Conservation (phyloP, 2,329 filamentous ascomycete genomes). For the Diaporthe citrichinensis region DNA sequence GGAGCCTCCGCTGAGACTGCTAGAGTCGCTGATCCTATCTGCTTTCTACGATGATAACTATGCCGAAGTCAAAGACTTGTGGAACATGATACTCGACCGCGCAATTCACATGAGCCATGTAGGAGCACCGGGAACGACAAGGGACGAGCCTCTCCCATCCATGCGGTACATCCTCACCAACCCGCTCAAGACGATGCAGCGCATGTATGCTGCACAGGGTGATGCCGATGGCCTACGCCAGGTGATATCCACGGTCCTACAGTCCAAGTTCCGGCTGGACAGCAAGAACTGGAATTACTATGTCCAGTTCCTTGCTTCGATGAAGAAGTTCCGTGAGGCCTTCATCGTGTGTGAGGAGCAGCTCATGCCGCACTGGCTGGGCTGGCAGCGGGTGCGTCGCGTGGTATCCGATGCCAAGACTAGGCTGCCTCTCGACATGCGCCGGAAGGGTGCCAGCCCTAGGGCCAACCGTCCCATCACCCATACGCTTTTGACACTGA, state of each 20-base stretch:
- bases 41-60: slow-evolving; percentile 71
- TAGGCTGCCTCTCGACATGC: slow-evolving; percentile 54
- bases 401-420: slow-evolving; percentile 46
- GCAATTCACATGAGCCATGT: slow-evolving; percentile 61
- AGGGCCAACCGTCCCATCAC: slow-evolving; percentile 56
- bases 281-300: slow-evolving; percentile 86
- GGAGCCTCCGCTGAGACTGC: slow-evolving; percentile 66
- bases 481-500: slow-evolving; percentile 63
- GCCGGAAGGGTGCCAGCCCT: slow-evolving; percentile 55
- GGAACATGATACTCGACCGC: slow-evolving; percentile 72
- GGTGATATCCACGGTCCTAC: slow-evolving; percentile 69
- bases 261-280: slow-evolving; percentile 80
- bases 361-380: slow-evolving; percentile 84
- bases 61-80: slow-evolving; percentile 74
- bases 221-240: slow-evolving; percentile 63
- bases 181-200: slow-evolving; percentile 64
- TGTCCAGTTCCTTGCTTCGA: slow-evolving; percentile 75
- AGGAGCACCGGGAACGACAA: slow-evolving; percentile 46
- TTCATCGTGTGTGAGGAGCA: slow-evolving; percentile 81
- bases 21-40: slow-evolving; percentile 77
- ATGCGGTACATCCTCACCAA: slow-evolving; percentile 68
- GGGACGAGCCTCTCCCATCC: slow-evolving; percentile 56
- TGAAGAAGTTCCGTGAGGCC: slow-evolving; percentile 73
- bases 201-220: slow-evolving; percentile 56
- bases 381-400: slow-evolving; percentile 69